Conservation (phyloP, 2,329 filamentous ascomycete genomes). For the Fusarium sublunatum region DNA sequence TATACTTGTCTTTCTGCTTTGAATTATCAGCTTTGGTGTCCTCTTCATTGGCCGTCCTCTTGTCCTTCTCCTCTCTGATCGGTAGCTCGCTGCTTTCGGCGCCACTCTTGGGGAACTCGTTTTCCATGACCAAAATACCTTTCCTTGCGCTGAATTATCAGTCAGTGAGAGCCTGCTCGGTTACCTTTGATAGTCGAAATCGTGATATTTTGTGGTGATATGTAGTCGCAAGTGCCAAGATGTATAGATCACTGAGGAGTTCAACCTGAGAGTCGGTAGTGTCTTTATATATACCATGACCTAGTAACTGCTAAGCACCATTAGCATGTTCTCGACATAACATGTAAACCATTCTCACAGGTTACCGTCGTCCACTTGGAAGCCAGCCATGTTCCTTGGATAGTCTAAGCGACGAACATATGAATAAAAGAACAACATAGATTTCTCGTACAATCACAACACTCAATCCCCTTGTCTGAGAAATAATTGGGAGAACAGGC, state of each 20-base stretch:
- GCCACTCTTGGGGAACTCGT: not conserved
- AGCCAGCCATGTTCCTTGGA: not conserved
- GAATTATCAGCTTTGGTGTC: not conserved
- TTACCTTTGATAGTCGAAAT: not conserved
- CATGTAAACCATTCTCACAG: not conserved
- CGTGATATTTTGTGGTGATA: not conserved
- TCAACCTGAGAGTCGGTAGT: not conserved
- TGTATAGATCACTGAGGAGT: not conserved
- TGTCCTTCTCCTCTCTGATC: conserved; percentile 5
- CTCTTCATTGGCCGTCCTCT: not conserved
- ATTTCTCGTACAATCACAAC: not conserved
- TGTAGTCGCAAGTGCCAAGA: not conserved
- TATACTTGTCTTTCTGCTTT: conserved; percentile 16
- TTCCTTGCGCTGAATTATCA: not conserved
- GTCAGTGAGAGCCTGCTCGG: conserved; percentile 10
- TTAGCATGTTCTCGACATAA: not conserved
- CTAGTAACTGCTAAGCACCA: not conserved
- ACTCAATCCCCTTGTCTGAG: not conserved
- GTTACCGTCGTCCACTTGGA: not conserved
- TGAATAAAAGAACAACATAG: not conserved
- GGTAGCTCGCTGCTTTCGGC: not conserved
- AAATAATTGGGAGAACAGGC: not conserved
- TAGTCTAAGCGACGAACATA: not conserved
- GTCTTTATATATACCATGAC: conserved; percentile 4
- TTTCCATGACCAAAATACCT: not conserved